These are phyloP conservation scores for Closterium sp. DNA, from an alignment of 139 green algal genomes.

Conservation along the genomic window DNA sequence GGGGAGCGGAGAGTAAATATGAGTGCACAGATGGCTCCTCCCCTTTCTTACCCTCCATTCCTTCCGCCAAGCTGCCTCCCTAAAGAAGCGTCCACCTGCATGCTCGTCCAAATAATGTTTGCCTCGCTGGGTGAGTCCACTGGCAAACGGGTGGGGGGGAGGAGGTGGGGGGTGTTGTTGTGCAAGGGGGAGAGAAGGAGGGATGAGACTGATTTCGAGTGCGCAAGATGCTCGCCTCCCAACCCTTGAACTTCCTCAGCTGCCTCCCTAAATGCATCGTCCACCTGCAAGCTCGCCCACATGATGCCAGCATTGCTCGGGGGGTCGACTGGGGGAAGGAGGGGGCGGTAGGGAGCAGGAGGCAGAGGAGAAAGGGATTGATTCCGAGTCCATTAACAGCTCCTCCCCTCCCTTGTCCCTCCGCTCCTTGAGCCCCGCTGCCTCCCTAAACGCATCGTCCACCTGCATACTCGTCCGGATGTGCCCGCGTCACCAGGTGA, in stretches of 20 bases:
- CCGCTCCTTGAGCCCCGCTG: no score
- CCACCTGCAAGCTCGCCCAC: slow-evolving; percentile 40
- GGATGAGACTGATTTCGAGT: background rate
- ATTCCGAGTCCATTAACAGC: no score
- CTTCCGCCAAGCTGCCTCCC: no score
- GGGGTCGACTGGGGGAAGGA: background rate
- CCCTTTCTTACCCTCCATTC: no score
- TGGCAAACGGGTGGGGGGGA: background rate
- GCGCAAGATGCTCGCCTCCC: no score
- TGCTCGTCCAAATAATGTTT: slow-evolving; percentile 33
- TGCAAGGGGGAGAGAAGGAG: background rate
- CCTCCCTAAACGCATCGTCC: no score
- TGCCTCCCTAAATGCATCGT: background rate
- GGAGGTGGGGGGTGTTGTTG: background rate
- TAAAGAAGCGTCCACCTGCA: background rate
- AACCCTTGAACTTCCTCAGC: background rate
- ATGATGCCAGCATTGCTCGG: background rate
- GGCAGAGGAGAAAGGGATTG: no score
- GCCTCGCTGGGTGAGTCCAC: slow-evolving; percentile 30
- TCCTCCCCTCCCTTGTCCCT: no score
- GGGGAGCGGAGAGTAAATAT: no score
- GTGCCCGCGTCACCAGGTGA: no score
- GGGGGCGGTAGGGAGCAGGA: background rate
- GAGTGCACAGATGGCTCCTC: no score
- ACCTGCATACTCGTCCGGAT: slow-evolving; percentile 22